A percentile compares a stretch with the other conserved stretches of the same genome.
Evolutionary conservation across 495 filamentous ascomycete species (phyloP).

Genomic region (Lasiosphaeria miniovina): DNA sequence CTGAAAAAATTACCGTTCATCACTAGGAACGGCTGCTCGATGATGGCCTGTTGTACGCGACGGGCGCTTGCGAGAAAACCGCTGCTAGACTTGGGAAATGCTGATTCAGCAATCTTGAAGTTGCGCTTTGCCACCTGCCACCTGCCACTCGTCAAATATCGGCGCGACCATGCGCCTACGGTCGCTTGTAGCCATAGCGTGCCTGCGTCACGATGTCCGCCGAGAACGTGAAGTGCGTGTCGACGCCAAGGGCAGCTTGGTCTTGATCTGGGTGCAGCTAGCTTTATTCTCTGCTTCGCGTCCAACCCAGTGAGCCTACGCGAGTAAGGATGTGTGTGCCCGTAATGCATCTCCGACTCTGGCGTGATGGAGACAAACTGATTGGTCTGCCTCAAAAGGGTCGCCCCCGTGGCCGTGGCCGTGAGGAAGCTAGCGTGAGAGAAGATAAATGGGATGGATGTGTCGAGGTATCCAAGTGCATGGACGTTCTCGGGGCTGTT

Average conservation of each 20-base stretch:
- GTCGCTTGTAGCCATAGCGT: constrained; percentile 44
- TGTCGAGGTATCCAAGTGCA: constrained; percentile 31
- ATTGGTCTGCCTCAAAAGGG: constrained; percentile 35
- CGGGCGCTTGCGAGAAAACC: constrained; percentile 32
- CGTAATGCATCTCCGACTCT: constrained; percentile 46
- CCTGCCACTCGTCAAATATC: constrained; percentile 34
- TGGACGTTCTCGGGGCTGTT: constrained; percentile 35
- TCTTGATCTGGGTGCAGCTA: constrained; percentile 29
- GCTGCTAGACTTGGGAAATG: constrained; percentile 25
- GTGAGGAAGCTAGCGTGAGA: constrained; percentile 38
- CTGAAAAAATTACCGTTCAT: too few species aligned
- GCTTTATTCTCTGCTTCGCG: too few species aligned
- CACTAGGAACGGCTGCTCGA: constrained; percentile 6
- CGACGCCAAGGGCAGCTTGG: constrained; percentile 44
- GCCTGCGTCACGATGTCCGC: constrained; percentile 45
- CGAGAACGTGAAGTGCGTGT: constrained; percentile 46
- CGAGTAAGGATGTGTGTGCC: constrained; percentile 30
- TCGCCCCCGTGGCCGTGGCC: constrained; percentile 19
- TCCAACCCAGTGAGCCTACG: too few species aligned
- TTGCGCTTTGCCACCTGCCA: constrained; percentile 43
- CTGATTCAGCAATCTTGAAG: constrained; percentile 27
- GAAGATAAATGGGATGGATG: constrained; percentile 39
- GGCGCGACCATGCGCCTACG: constrained; percentile 31
- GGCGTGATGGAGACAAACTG: constrained; percentile 45
- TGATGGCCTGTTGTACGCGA: constrained; percentile 19